Evolutionary conservation across 2,329 filamentous ascomycete species (phyloP).

Genomic region (Grosmannia huntii): DNA sequence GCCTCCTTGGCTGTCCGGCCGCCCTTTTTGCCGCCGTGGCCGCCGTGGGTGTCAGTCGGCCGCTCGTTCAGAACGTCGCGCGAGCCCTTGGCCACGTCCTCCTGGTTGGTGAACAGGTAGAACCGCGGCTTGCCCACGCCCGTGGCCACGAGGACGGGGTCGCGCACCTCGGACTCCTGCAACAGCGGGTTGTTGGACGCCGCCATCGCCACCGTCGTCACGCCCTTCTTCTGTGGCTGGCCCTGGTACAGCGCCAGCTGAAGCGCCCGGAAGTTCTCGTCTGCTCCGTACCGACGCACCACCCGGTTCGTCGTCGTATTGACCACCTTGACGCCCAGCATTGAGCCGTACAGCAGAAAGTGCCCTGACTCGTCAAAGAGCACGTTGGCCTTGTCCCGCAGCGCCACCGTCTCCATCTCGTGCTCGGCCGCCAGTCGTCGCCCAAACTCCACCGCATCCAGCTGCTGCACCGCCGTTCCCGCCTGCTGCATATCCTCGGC

Average conservation of each 20-base stretch:
- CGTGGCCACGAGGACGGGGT: conserved; percentile 78
- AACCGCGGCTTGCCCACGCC: conserved; percentile 82
- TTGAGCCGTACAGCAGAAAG: conserved; percentile 88
- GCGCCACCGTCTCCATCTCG: conserved; percentile 52
- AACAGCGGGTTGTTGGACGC: conserved; percentile 87
- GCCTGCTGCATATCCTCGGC: conserved; percentile 92
- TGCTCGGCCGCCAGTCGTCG: conserved; percentile 74
- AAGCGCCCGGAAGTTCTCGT: conserved; percentile 75
- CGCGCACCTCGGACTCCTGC: conserved; percentile 78
- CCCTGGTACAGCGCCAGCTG: conserved; percentile 87
- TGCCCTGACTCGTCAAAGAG: conserved; percentile 93
- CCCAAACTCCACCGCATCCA: conserved; percentile 88
- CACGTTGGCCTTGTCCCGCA: conserved; percentile 65
- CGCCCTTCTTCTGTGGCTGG: conserved; percentile 81
- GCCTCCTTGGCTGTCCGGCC: conserved; percentile 31
- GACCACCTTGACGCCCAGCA: conserved; percentile 85
- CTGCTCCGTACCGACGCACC: conserved; percentile 78
- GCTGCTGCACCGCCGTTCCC: conserved; percentile 65
- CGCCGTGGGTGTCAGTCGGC: conserved; percentile 41
- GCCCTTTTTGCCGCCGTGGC: conserved; percentile 34
- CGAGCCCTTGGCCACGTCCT: conserved; percentile 62
- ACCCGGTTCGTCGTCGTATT: conserved; percentile 92
- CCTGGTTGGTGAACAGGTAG: conserved; percentile 95
- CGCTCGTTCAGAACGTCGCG: conserved; percentile 94
- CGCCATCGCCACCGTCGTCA: conserved; percentile 94